A percentile compares a stretch with the other conserved stretches of the same genome.
These are phyloP conservation scores for Euphorbia celastroides DNA, from an alignment of 441 rosid species.

Conservation along the genomic window DNA sequence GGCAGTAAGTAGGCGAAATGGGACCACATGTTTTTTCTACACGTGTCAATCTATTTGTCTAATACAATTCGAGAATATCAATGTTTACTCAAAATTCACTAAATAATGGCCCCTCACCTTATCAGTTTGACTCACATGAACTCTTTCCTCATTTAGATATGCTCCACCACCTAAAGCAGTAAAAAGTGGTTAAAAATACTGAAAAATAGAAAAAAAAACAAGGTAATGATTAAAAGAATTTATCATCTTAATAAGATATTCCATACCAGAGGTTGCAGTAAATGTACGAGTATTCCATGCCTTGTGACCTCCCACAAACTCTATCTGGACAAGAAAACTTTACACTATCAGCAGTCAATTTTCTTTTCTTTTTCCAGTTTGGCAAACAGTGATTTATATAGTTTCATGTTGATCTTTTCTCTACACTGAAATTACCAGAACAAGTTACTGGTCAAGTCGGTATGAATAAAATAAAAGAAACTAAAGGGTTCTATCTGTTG, in stretches of 20 bases:
- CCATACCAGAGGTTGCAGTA: slow-evolving; percentile 81
- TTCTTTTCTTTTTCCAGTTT: background rate
- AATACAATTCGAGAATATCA: background rate
- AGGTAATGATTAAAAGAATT: slow-evolving; percentile 3
- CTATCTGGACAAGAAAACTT: slow-evolving; percentile 46
- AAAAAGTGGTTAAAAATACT: slow-evolving; percentile 17
- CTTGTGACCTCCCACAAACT: slow-evolving; percentile 96
- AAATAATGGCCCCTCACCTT: slow-evolving; percentile 38
- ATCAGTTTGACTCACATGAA: slow-evolving; percentile 67
- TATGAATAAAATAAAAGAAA: background rate
- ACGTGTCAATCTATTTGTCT: background rate
- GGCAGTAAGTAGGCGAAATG: too few relatives aligned
- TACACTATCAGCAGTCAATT: slow-evolving; percentile 14
- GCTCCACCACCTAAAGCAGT: slow-evolving; percentile 78
- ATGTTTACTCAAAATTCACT: background rate
- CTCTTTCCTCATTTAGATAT: slow-evolving; percentile 80
- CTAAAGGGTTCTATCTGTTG: background rate
- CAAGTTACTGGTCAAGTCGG: background rate
- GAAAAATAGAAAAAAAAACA: background rate
- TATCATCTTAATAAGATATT: slow-evolving; percentile 5
- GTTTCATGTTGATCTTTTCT: background rate
- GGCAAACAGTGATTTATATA: background rate
- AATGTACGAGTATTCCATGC: slow-evolving; percentile 88
- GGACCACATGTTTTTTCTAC: background rate
- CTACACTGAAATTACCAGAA: background rate